Percentiles rank a stretch among this genome's conserved stretches.
These are phyloP conservation scores for Calocera viscosa DNA, from an alignment of 768 basidiomycete genomes.

Conservation along the genomic window DNA sequence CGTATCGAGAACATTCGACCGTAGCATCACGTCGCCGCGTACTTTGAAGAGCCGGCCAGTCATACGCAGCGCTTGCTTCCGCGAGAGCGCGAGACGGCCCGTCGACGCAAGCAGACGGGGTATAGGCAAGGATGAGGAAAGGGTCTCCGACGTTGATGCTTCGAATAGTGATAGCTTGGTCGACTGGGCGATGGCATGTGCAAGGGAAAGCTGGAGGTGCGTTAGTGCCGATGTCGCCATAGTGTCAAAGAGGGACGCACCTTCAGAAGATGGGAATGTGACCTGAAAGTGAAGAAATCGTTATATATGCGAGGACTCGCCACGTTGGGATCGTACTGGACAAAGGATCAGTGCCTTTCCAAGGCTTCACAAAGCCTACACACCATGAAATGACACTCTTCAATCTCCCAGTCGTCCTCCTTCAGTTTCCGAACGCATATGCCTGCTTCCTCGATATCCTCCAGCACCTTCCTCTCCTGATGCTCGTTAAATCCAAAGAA, in stretches of 20 bases:
- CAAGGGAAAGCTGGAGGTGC: constrained; percentile 58
- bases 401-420: constrained; percentile 77
- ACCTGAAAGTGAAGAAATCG: constrained; percentile 91
- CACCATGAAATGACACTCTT: constrained; percentile 83
- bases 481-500: constrained; percentile 77
- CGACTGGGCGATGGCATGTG: constrained; percentile 89
- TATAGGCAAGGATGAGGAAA: constrained; percentile 68
- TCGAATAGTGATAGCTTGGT: constrained; percentile 86
- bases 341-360: constrained; percentile 8
- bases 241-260: not conserved
- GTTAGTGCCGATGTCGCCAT: not conserved
- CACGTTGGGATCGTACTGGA: constrained; percentile 69
- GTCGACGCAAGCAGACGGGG: constrained; percentile 70
- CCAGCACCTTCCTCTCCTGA: constrained; percentile 71
- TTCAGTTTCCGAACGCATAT: constrained; percentile 47
- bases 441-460: constrained; percentile 66
- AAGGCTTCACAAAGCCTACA: constrained; percentile 20
- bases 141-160: constrained; percentile 57
- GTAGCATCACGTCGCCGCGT: constrained; percentile 77
- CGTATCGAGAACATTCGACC: constrained; percentile 84
- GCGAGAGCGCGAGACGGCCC: constrained; percentile 60
- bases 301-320: constrained; percentile 87
- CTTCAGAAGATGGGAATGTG: constrained; percentile 71
- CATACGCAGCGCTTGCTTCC: constrained; percentile 73
- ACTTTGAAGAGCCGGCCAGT: constrained; percentile 80